These are phyloP conservation scores for Herpomyces periplanetae DNA, from an alignment of 2,329 filamentous ascomycete genomes.

Conservation along the genomic window DNA sequence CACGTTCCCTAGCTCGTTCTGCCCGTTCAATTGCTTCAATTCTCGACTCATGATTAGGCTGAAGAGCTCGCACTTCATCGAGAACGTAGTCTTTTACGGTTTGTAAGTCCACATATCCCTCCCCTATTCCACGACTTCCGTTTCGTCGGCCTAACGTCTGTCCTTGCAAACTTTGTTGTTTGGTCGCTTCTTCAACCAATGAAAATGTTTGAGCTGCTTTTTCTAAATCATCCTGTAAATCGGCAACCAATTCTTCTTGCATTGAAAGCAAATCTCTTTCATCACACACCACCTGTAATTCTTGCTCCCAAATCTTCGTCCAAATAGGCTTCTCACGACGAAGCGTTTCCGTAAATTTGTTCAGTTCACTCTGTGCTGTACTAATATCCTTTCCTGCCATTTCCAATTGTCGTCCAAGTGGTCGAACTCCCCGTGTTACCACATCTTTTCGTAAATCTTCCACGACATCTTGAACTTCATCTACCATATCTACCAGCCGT, in stretches of 20 bases:
- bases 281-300: slow-evolving; percentile 75
- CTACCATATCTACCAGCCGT: slow-evolving; percentile 54
- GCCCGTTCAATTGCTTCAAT: slow-evolving; percentile 90
- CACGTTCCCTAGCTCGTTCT: slow-evolving; percentile 57
- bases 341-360: slow-evolving; percentile 74
- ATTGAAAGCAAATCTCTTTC: slow-evolving; percentile 76
- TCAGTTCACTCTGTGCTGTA: slow-evolving; percentile 40
- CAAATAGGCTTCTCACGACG: slow-evolving; percentile 70
- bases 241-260: slow-evolving; percentile 73
- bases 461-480: slow-evolving; percentile 83
- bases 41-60: slow-evolving; percentile 69
- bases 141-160: too few relatives aligned
- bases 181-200: slow-evolving; percentile 86
- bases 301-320: slow-evolving; percentile 98
- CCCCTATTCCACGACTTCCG: too few relatives aligned
- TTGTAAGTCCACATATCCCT: slow-evolving; percentile 21
- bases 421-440: slow-evolving; percentile 59
- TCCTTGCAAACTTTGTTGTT: slow-evolving; percentile 67
- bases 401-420: slow-evolving; percentile 60
- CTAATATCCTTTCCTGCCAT: slow-evolving; percentile 57
- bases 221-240: slow-evolving; percentile 71
- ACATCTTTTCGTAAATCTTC: slow-evolving; percentile 94
- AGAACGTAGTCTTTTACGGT: slow-evolving; percentile 67
- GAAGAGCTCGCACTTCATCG: slow-evolving; percentile 62
- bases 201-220: slow-evolving; percentile 77